Evolutionary conservation across 1,284 basidiomycete genomes (phyloP).

Genomic region (Pseudozyma thailandica): DNA sequence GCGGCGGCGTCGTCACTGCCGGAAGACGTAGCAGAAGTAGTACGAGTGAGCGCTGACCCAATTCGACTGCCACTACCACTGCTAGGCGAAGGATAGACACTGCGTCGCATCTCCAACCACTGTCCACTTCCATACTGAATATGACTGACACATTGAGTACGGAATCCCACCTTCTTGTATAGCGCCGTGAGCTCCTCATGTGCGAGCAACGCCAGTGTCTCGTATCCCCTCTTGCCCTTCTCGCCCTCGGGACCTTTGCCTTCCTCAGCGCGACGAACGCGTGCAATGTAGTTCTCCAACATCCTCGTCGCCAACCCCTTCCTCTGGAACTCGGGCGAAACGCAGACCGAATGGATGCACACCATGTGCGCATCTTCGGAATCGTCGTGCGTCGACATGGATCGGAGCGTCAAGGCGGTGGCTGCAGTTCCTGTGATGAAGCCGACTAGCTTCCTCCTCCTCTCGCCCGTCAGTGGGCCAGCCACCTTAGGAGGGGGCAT

Average conservation of each 20-base stretch:
- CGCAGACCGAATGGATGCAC: constrained; percentile 63
- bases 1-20: constrained; percentile 22
- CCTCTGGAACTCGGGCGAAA: constrained; percentile 49
- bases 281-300: constrained; percentile 54
- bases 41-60: constrained; percentile 28
- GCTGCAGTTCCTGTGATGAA: constrained; percentile 61
- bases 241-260: constrained; percentile 43
- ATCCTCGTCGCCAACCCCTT: constrained; percentile 56
- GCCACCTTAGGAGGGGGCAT: constrained; percentile 59
- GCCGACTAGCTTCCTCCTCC: constrained; percentile 56
- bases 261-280: constrained; percentile 47
- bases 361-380: constrained; percentile 60
- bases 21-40: constrained; percentile 32
- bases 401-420: constrained; percentile 54
- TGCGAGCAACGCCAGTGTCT: constrained; percentile 58
- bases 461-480: constrained; percentile 49
- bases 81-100: constrained; percentile 41
- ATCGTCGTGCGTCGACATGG: constrained; percentile 57
- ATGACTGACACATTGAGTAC: constrained; percentile 58
- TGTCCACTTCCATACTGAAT: constrained; percentile 54
- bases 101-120: constrained; percentile 65
- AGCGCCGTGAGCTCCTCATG: constrained; percentile 60
- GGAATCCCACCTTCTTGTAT: constrained; percentile 60
- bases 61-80: constrained; percentile 20
- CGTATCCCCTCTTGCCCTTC: constrained; percentile 56